A percentile compares a stretch with the other conserved stretches of the same genome.
These are phyloP conservation scores for Phaeosphaeria sp. DNA, from an alignment of 2,329 filamentous ascomycete species.

Conservation along the genomic window DNA sequence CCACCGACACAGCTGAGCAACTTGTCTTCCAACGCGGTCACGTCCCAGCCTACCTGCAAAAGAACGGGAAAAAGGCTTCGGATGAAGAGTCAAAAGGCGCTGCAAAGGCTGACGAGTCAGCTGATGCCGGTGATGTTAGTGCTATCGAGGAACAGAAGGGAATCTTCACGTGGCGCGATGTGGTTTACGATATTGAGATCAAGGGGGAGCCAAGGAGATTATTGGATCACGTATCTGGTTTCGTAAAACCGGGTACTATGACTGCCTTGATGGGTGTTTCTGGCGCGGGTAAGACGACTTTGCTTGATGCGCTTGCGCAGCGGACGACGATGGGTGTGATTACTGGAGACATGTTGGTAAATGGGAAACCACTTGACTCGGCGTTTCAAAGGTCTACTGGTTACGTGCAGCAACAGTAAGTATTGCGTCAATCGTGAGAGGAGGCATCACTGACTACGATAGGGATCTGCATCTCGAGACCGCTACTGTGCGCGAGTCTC, in stretches of 20 bases:
- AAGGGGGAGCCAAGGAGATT: constrained; percentile 57
- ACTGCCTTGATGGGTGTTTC: constrained; percentile 47
- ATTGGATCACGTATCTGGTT: constrained; percentile 62
- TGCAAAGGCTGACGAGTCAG: constrained; percentile 33
- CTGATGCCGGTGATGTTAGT: constrained; percentile 47
- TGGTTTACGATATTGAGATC: constrained; percentile 44
- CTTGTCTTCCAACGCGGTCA: constrained; percentile 66
- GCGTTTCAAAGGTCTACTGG: constrained; percentile 49
- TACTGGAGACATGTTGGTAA: constrained; percentile 48
- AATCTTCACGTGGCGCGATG: constrained; percentile 48
- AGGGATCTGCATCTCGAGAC: constrained; percentile 48
- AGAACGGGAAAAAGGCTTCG: constrained; percentile 30
- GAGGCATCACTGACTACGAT: constrained; percentile 5
- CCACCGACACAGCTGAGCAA: constrained; percentile 69
- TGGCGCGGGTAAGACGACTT: constrained; percentile 48
- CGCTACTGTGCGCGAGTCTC: constrained; percentile 45
- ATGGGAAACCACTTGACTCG: constrained; percentile 42
- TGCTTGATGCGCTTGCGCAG: constrained; percentile 46
- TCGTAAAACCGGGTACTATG: constrained; percentile 62
- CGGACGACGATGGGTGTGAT: constrained; percentile 47
- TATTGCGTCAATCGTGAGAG: neutral
- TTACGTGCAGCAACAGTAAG: constrained; percentile 48
- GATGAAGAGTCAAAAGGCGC: constrained; percentile 47
- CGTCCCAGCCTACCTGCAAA: constrained; percentile 50
- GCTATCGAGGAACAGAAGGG: constrained; percentile 50